These are phyloP conservation scores for Cyberlindnera galapagoensis DNA, from an alignment of 805 yeast genomes.

Conservation along the genomic window DNA sequence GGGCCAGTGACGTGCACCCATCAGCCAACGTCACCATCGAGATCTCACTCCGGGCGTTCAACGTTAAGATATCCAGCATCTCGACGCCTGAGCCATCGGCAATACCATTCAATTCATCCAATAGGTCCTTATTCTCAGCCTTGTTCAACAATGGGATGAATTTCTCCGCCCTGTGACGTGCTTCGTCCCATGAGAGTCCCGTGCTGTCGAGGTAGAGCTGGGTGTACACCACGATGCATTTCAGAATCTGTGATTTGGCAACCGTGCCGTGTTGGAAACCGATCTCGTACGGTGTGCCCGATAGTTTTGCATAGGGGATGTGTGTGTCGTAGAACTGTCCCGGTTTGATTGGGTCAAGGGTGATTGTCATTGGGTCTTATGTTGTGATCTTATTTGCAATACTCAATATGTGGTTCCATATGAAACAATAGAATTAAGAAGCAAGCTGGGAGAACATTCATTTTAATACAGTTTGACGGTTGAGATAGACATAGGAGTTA, in stretches of 20 bases:
- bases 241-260: constrained; percentile 26
- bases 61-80: constrained; percentile 30
- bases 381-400: no score
- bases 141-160: constrained; percentile 25
- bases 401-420: no score
- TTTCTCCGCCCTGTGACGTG: constrained; percentile 21
- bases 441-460: no score
- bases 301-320: constrained; percentile 20
- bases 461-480: no score
- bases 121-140: constrained; percentile 22
- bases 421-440: no score
- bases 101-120: constrained; percentile 31
- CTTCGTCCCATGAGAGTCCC: constrained; percentile 26
- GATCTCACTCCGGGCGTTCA: constrained; percentile 35
- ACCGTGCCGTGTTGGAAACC: constrained; percentile 30
- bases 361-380: no score
- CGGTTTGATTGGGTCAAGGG: constrained; percentile 14
- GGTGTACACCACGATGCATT: constrained; percentile 26
- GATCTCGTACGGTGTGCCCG: constrained; percentile 25
- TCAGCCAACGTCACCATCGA: constrained; percentile 28
- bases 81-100: constrained; percentile 30
- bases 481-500: no score
- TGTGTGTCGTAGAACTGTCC: constrained; percentile 23
- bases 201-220: constrained; percentile 22
- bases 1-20: constrained; percentile 32